A percentile compares a stretch with the other conserved stretches of the same genome.
phyloP scores from a whole-genome alignment of 805 yeast species.

The Wickerhamiella bombiphila region DNA sequence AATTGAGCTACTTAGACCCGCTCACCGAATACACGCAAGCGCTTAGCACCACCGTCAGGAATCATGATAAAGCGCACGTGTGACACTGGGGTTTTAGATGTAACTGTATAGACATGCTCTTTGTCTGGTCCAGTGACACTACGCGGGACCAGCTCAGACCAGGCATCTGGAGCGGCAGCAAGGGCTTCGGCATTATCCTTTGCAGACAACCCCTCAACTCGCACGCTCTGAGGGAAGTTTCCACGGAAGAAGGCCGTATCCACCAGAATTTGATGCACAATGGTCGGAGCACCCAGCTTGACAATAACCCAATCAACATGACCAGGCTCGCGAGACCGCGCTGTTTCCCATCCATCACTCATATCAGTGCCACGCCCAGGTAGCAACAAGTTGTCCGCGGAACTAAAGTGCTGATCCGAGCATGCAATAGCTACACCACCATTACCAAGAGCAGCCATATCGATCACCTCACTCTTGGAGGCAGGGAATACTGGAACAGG shows the following conservation, averaged over 20 bases:
- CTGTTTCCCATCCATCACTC: constrained; percentile 99
- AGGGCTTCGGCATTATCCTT: constrained; percentile 26
- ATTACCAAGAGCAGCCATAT: constrained; percentile 64
- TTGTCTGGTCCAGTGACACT: constrained; percentile 70
- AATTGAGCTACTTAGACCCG: constrained; percentile 17
- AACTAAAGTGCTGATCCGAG: constrained; percentile 89
- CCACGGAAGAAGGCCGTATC: constrained; percentile 95
- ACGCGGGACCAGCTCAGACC: constrained; percentile 54
- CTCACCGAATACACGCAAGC: constrained; percentile 68
- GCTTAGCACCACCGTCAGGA: constrained; percentile 95
- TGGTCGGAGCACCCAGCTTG: constrained; percentile 54
- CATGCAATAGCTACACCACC: constrained; percentile 80
- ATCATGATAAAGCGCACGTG: constrained; percentile 72
- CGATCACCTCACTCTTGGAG: constrained; percentile 35
- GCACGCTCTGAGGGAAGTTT: constrained; percentile 74
- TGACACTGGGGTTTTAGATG: constrained; percentile 28
- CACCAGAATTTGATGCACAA: constrained; percentile 44
- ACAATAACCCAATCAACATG: constrained; percentile 89
- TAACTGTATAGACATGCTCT: constrained; percentile 42
- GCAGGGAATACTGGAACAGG: constrained; percentile 58
- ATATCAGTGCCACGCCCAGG: constrained; percentile 94
- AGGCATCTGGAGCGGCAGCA: constrained; percentile 30
- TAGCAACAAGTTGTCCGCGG: constrained; percentile 73
- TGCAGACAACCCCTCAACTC: constrained; percentile 45
- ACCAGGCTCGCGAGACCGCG: constrained; percentile 66